These are phyloP conservation scores for Aspergillus diversus DNA, from an alignment of 495 filamentous ascomycete genomes.

Conservation along the genomic window DNA sequence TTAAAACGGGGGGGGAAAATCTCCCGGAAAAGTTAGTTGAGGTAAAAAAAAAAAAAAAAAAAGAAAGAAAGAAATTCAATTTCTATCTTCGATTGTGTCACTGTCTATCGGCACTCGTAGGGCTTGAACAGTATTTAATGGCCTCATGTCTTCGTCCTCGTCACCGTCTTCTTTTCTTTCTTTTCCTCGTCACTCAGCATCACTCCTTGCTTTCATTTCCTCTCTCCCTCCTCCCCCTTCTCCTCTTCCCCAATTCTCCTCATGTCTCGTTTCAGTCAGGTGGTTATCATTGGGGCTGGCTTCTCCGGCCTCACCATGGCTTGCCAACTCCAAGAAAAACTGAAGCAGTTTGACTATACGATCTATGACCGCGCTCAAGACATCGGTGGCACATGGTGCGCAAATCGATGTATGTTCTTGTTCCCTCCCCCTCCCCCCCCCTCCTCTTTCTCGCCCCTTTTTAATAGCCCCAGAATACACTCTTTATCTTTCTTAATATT, in stretches of 20 bases:
- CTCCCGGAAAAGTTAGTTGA: too few species aligned
- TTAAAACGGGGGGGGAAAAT: not conserved
- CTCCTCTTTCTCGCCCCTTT: not conserved
- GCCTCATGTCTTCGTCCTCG: not conserved
- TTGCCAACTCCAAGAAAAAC: slow-evolving; percentile 27
- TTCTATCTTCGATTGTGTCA: not conserved
- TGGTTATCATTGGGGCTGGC: slow-evolving; percentile 32
- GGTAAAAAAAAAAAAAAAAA: not conserved
- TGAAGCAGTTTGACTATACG: slow-evolving; percentile 27
- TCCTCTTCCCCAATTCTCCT: not conserved
- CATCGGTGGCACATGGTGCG: slow-evolving; percentile 31
- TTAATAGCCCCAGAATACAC: too few species aligned
- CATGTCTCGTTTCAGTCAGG: slow-evolving; percentile 12
- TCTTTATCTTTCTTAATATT: not conserved
- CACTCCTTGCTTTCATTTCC: not conserved
- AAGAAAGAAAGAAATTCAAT: not conserved
- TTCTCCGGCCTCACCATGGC: slow-evolving; percentile 33
- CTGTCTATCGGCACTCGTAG: not conserved
- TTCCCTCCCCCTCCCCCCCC: not conserved
- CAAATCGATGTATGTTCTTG: slow-evolving; percentile 27
- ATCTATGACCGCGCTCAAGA: slow-evolving; percentile 30
- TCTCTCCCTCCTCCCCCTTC: not conserved
- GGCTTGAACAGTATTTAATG: not conserved
- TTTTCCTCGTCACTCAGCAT: too few species aligned
- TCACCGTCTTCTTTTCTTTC: not conserved